Evolutionary conservation across 495 filamentous ascomycete species (phyloP).

Genomic region (Gamarada debralockiae): DNA sequence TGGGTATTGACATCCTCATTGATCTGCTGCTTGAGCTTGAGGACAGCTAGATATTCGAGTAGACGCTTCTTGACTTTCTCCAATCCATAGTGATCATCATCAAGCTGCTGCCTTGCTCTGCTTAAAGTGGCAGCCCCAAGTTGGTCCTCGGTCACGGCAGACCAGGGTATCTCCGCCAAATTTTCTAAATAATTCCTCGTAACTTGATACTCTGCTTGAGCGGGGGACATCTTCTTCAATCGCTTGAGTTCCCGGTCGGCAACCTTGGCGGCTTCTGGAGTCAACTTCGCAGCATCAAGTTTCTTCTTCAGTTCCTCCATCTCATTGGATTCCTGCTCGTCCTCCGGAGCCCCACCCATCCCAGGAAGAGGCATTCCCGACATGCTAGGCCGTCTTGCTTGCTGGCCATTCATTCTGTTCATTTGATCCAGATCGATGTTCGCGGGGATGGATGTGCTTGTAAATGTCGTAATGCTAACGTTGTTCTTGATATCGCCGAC

Average conservation of each 20-base stretch:
- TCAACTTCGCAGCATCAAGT: conserved; percentile 73
- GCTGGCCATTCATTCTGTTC: conserved; percentile 48
- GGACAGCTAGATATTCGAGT: conserved; percentile 91
- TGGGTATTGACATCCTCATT: conserved; percentile 77
- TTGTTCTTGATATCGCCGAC: conserved; percentile 76
- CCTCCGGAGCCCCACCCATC: conserved; percentile 38
- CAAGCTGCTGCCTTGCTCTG: conserved; percentile 81
- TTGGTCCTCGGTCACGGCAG: conserved; percentile 77
- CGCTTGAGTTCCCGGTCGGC: conserved; percentile 85
- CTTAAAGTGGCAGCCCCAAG: conserved; percentile 78
- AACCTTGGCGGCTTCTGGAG: conserved; percentile 68
- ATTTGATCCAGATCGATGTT: conserved; percentile 49
- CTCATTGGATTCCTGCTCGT: conserved; percentile 75
- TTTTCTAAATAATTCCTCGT: conserved; percentile 94
- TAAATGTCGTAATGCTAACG: conserved; percentile 71
- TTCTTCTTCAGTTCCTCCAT: conserved; percentile 89
- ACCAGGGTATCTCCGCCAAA: conserved; percentile 92
- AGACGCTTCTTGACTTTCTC: conserved; percentile 97
- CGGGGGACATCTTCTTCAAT: conserved; percentile 90
- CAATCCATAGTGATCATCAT: conserved; percentile 94
- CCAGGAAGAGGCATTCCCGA: conserved; percentile 40
- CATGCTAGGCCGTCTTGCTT: conserved; percentile 48
- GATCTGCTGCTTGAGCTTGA: conserved; percentile 87
- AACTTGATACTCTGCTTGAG: conserved; percentile 92
- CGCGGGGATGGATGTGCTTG: conserved; percentile 52